Evolutionary conservation across 2,329 filamentous ascomycete genomes (phyloP).

Genomic region (Aspergillus brunneoviolaceus): DNA sequence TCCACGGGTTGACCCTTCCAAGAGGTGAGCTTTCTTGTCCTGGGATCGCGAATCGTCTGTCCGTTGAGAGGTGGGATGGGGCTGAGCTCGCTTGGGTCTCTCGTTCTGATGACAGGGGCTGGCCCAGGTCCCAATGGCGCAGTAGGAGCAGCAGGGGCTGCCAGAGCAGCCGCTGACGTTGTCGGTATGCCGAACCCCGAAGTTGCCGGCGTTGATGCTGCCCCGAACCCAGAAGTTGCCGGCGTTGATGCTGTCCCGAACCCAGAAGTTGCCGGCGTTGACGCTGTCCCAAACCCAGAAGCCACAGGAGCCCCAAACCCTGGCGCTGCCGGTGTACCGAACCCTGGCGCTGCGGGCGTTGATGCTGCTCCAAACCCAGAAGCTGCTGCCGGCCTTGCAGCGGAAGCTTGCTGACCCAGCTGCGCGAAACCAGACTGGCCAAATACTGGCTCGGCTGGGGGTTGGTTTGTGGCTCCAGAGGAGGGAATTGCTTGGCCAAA

Average conservation of each 20-base stretch:
- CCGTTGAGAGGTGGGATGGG: conserved; percentile 39
- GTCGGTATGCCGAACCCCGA: background rate
- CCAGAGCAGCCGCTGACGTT: background rate
- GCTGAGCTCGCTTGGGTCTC: conserved; percentile 31
- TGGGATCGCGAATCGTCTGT: conserved; percentile 37
- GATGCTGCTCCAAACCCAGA: background rate
- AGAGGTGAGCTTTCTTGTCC: conserved; percentile 45
- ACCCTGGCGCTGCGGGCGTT: background rate
- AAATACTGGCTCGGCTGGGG: conserved; percentile 38
- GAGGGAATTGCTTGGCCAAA: conserved; percentile 32
- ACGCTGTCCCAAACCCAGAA: background rate
- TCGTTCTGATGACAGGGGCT: conserved; percentile 28
- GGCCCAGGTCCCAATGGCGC: conserved; percentile 26
- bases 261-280: background rate
- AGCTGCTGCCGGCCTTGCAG: background rate
- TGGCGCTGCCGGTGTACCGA: background rate
- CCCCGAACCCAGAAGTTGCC: background rate
- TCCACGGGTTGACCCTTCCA: conserved; percentile 66
- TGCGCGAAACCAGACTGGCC: conserved; percentile 34
- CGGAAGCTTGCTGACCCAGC: conserved; percentile 11
- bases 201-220: background rate
- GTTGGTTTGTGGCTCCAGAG: conserved; percentile 31
- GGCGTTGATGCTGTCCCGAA: background rate
- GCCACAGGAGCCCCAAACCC: background rate
- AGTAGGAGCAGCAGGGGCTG: conserved; percentile 1